Base-by-base conservation (phyloP, 768 basidiomycete species). In the Suillus brevipes region DNA sequence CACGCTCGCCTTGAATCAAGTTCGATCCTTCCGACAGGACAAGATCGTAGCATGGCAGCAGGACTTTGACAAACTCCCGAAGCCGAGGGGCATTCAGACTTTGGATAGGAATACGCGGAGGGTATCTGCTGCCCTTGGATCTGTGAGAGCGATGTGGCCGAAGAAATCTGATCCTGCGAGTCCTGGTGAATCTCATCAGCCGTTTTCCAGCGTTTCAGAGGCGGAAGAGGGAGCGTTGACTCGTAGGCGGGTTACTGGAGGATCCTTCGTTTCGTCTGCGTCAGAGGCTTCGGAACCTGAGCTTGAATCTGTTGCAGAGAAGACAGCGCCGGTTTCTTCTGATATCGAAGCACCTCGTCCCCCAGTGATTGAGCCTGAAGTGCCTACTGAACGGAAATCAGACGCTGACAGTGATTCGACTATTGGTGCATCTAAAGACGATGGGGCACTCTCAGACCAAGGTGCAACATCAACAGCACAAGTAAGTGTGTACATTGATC, bases 1-100 rank as follows among this genome's bases (percentile, higher is more conserved):
- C 72, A 96, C 95, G 0, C 84, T 97, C 50, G 92, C 90, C 43
- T 83, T 96, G 60, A 98, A 95, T 66, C 86, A 87, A 69, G 91
- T 95, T 6, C 88, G 95, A 57, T 88, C 91, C 1, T 89, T 88
- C 65, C 84, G 95, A 55, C 97, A 98, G 78, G 94, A 97, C 70
- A 91, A 90, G 74, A 94, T 97, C 56, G 94, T 97, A 18, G 92
- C 91, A n/a, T 98, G 96, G 93, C 95, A 99, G 75, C 86, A 86
- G 66, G 95, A 98, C 73, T 95, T 97, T 69, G 91, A 94, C 69
- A 86, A 88, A 60, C 82, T 98, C 36, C 90, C 90, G 8, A 92
- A 90, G 71, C 89, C 84, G 63, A 89, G 86, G 69, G 80, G 83
- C 70, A 75, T 76, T 67, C 81, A 83, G 73, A 70, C 77, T 1